These are phyloP conservation scores for Copromyces sp. DNA, from an alignment of 495 filamentous ascomycete genomes.

Conservation along the genomic window DNA sequence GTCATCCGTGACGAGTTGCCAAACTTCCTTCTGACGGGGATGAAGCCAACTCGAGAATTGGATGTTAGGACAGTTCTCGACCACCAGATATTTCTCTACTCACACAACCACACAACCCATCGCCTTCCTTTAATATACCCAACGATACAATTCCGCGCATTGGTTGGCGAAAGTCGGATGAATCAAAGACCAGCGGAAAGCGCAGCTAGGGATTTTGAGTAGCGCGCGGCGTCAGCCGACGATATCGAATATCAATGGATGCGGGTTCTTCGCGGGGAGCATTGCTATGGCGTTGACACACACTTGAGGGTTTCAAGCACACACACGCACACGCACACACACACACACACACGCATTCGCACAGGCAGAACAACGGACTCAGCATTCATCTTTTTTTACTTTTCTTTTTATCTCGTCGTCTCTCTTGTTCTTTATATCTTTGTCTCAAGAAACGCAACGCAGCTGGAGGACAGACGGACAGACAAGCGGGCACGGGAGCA, in stretches of 20 bases:
- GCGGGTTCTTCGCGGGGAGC: conserved; percentile 1
- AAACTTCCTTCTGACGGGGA: background rate
- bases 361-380: conserved; percentile 1
- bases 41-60: background rate
- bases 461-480: background rate
- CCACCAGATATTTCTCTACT: background rate
- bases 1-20: background rate
- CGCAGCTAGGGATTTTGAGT: background rate
- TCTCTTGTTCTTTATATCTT: background rate
- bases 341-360: conserved; percentile 1
- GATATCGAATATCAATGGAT: background rate
- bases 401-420: background rate
- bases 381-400: background rate
- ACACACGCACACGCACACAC: background rate
- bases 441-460: background rate
- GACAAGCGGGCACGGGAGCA: background rate
- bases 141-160: background rate
- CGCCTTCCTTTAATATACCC: background rate
- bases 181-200: background rate
- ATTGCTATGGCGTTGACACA: conserved; percentile 21
- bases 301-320: conserved; percentile 6
- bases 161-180: background rate
- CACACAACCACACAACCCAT: background rate
- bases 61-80: background rate
- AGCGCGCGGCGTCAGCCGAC: background rate